Percentiles rank a stretch among this genome's conserved stretches.
Evolutionary conservation across 805 yeast species (phyloP).

Genomic region (Candida corydali): DNA sequence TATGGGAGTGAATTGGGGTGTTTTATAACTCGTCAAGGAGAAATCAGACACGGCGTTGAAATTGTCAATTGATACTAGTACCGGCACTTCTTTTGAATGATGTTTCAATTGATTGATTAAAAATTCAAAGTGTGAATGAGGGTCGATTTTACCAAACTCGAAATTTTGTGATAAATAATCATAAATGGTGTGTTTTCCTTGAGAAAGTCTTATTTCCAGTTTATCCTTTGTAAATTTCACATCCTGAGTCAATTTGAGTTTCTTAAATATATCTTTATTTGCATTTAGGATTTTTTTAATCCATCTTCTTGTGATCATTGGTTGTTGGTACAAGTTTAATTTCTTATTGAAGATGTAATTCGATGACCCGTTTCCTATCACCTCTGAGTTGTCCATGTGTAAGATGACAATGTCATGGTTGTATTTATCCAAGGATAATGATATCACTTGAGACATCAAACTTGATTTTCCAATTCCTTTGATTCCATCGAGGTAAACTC

Average conservation of each 20-base stretch:
- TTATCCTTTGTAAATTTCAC: conserved; percentile 26
- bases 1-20: conserved; percentile 51
- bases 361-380: conserved; percentile 65
- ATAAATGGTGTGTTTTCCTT: conserved; percentile 32
- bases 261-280: conserved; percentile 30
- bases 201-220: conserved; percentile 27
- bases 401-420: conserved; percentile 44
- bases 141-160: conserved; percentile 35
- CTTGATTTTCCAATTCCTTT: conserved; percentile 81
- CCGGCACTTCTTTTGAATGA: conserved; percentile 49
- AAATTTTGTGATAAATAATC: conserved; percentile 42
- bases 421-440: conserved; percentile 40
- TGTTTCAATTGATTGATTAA: conserved; percentile 51
- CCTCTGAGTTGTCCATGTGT: conserved; percentile 59
- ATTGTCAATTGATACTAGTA: conserved; percentile 69
- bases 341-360: conserved; percentile 59
- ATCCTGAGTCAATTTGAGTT: conserved; percentile 33
- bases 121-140: conserved; percentile 47
- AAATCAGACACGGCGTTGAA: conserved; percentile 57
- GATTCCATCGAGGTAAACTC: conserved; percentile 60
- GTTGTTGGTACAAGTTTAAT: conserved; percentile 60
- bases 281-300: conserved; percentile 42
- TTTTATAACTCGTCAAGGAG: conserved; percentile 57
- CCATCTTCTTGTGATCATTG: conserved; percentile 65
- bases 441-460: conserved; percentile 63